Conservation (phyloP, 129 eudicot genomes). For the Flaveria bidentis region DNA sequence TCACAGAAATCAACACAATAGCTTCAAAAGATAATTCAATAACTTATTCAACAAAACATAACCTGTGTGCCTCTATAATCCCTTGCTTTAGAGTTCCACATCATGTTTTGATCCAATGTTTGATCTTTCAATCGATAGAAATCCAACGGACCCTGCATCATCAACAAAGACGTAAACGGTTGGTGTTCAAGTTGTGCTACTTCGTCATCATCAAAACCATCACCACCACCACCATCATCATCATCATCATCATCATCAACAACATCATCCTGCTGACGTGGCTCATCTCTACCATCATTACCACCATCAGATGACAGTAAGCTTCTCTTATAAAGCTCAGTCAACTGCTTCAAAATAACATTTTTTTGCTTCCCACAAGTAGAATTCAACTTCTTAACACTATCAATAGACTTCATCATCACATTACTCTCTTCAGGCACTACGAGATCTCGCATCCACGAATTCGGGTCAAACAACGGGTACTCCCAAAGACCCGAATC, state of each 20-base stretch:
- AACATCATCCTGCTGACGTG: slow-evolving; percentile 21
- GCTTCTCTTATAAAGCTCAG: slow-evolving; percentile 37
- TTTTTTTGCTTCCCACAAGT: slow-evolving; percentile 58
- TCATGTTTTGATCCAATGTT: slow-evolving; percentile 29
- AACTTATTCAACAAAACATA: not conserved
- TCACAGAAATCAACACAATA: not conserved
- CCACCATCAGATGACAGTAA: slow-evolving; percentile 18
- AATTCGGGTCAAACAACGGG: slow-evolving; percentile 18
- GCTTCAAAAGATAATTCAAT: not conserved
- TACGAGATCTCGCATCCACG: slow-evolving; percentile 56
- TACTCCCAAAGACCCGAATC: slow-evolving; percentile 7
- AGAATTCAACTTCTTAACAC: slow-evolving; percentile 19
- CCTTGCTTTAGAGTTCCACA: slow-evolving; percentile 49
- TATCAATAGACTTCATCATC: not conserved
- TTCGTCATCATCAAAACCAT: slow-evolving; percentile 6
- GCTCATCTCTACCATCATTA: slow-evolving; percentile 32
- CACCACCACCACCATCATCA: slow-evolving; percentile 12
- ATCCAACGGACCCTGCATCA: slow-evolving; percentile 42
- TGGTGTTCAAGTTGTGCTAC: slow-evolving; percentile 14
- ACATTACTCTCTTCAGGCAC: slow-evolving; percentile 50
- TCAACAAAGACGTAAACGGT: slow-evolving; percentile 53
- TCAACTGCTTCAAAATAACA: slow-evolving; percentile 58
- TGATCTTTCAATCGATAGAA: slow-evolving; percentile 2
- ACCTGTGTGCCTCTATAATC: slow-evolving; percentile 60
- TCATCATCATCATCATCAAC: not conserved